phyloP scores from a whole-genome alignment of 805 yeast genomes.

The Ogataea corticis region DNA sequence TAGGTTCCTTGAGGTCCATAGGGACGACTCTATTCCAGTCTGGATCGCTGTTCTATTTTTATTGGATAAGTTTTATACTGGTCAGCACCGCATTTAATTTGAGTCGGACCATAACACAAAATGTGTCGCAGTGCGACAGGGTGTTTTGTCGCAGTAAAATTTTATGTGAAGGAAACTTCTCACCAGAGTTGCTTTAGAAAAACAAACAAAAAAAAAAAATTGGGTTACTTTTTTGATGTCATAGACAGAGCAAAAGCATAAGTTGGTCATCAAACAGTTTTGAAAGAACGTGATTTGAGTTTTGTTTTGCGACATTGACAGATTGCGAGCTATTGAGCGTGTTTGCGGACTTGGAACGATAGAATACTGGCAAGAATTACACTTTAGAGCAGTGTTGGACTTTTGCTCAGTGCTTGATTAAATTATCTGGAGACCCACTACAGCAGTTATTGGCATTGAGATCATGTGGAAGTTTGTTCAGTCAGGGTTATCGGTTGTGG shows the following conservation, averaged over 20 bases:
- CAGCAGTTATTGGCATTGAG: not conserved
- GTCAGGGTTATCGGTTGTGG: slow-evolving; percentile 71
- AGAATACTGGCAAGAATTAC: not conserved
- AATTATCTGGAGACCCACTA: not conserved
- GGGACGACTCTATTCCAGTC: too few species aligned
- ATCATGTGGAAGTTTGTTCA: slow-evolving; percentile 38
- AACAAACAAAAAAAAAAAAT: not conserved
- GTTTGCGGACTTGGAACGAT: not conserved
- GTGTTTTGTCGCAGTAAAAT: not conserved
- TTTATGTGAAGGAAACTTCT: too few species aligned
- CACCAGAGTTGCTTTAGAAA: not conserved
- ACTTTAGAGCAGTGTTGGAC: not conserved
- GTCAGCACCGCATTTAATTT: not conserved
- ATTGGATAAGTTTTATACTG: too few species aligned
- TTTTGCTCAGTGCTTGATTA: slow-evolving; percentile 1
- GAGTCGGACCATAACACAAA: not conserved
- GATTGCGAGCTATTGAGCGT: too few species aligned
- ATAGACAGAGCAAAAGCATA: too few species aligned
- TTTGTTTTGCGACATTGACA: too few species aligned
- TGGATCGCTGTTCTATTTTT: too few species aligned
- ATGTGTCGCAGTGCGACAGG: not conserved
- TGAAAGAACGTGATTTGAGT: too few species aligned
- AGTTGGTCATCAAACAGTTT: too few species aligned
- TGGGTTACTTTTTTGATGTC: not conserved
- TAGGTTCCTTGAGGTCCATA: not conserved